Conservation (phyloP, 768 basidiomycete genomes). For the Boletellus sp. region DNA sequence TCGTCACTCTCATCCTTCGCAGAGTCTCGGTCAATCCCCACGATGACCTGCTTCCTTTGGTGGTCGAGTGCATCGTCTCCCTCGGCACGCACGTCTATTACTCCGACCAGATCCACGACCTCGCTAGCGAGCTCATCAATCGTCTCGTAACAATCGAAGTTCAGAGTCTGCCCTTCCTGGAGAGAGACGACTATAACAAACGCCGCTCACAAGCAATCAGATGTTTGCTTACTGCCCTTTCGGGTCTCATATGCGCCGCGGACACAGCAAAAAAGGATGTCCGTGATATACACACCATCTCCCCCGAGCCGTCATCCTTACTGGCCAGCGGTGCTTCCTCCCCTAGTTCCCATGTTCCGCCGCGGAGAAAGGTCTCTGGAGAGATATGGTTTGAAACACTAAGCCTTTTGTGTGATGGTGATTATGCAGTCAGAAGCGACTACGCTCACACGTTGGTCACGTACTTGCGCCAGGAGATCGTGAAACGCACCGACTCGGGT, state of each 20-base stretch:
- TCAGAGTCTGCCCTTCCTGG: slow-evolving; percentile 48
- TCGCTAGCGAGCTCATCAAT: slow-evolving; percentile 77
- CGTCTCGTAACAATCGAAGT: slow-evolving; percentile 70
- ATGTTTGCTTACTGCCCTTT: slow-evolving; percentile 63
- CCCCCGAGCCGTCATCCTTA: slow-evolving; percentile 24
- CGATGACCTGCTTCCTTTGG: slow-evolving; percentile 60
- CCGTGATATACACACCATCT: slow-evolving; percentile 7
- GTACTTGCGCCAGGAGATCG: slow-evolving; percentile 75
- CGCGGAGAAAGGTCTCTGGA: slow-evolving; percentile 65
- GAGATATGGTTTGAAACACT: slow-evolving; percentile 92
- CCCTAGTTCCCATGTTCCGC: slow-evolving; percentile 37
- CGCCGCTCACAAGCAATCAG: slow-evolving; percentile 65
- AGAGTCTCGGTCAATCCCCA: slow-evolving; percentile 56
- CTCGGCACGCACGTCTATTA: slow-evolving; percentile 92
- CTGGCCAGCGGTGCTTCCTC: slow-evolving; percentile 27
- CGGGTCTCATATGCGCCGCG: slow-evolving; percentile 65
- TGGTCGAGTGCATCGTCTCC: slow-evolving; percentile 78
- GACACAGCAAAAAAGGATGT: slow-evolving; percentile 36
- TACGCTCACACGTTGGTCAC: slow-evolving; percentile 71
- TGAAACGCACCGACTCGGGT: slow-evolving; percentile 48
- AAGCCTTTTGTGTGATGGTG: slow-evolving; percentile 75
- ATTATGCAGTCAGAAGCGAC: slow-evolving; percentile 74
- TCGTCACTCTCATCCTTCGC: slow-evolving; percentile 71
- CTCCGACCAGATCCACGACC: slow-evolving; percentile 92
- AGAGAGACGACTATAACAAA: slow-evolving; percentile 35